A percentile compares a stretch with the other conserved stretches of the same genome.
phyloP scores from a whole-genome alignment of 306 rosid species.

The Rosa lucieae region DNA sequence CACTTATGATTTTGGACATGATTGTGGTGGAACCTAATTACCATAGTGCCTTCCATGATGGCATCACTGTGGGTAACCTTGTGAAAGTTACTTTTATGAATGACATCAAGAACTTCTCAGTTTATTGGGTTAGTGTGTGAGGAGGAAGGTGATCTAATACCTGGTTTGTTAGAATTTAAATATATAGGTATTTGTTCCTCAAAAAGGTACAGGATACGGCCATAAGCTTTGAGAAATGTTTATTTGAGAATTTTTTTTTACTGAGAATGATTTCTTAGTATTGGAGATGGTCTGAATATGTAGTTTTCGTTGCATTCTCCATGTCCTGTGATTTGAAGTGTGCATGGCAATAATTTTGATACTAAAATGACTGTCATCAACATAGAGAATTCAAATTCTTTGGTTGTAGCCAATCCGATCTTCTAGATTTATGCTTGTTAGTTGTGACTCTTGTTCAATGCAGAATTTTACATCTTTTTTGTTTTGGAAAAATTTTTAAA shows the following conservation, averaged over 20 bases:
- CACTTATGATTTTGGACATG: not conserved
- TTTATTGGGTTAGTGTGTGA: not conserved
- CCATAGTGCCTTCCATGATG: not conserved
- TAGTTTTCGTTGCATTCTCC: not conserved
- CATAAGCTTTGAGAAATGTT: not conserved
- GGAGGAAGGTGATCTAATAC: not conserved
- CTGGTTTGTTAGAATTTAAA: not conserved
- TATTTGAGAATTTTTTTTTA: not conserved
- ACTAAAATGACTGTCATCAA: not conserved
- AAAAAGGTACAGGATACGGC: no score
- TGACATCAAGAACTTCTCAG: not conserved
- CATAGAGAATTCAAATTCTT: not conserved
- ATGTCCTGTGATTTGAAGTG: not conserved
- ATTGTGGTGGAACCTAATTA: slow-evolving; percentile 6
- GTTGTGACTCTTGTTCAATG: not conserved
- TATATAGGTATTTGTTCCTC: not conserved
- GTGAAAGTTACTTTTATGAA: not conserved
- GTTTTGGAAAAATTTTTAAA: not conserved
- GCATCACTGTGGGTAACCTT: not conserved
- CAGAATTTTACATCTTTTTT: not conserved
- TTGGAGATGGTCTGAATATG: not conserved
- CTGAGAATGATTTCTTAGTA: not conserved
- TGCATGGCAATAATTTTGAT: not conserved
- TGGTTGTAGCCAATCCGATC: not conserved
- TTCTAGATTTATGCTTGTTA: not conserved